phyloP scores from a whole-genome alignment of 345 rosid species.

The Eutrema japonicum region DNA sequence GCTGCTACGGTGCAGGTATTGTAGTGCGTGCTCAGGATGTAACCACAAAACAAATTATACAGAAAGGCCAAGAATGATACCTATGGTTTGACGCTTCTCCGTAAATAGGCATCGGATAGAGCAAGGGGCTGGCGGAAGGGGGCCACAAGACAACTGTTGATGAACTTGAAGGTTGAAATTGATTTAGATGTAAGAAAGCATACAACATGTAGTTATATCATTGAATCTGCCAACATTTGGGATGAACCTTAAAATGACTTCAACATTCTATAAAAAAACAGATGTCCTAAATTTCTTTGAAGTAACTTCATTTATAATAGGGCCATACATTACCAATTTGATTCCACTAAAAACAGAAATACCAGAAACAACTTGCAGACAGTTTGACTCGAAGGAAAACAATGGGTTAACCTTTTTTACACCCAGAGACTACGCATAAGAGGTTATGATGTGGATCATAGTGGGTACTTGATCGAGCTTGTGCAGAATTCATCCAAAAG shows the following conservation, averaged over 20 bases:
- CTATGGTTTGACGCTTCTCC: constrained; percentile 98
- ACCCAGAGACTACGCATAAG: constrained; percentile 72
- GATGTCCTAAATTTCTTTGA: neutral
- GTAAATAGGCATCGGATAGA: constrained; percentile 85
- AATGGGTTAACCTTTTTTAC: constrained; percentile 66
- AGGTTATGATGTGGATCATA: constrained; percentile 94
- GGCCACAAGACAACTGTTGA: constrained; percentile 85
- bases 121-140: constrained; percentile 79
- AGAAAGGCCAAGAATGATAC: constrained; percentile 47
- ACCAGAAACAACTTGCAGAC: neutral
- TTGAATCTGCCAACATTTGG: neutral
- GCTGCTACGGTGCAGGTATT: neutral
- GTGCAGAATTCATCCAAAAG: constrained; percentile 85
- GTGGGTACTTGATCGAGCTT: constrained; percentile 83
- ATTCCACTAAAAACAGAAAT: constrained; percentile 11
- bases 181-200: constrained; percentile 16
- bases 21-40: neutral
- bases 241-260: constrained; percentile 28
- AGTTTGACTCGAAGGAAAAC: neutral
- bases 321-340: constrained; percentile 2
- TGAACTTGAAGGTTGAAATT: constrained; percentile 12
- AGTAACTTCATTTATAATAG: constrained; percentile 1
- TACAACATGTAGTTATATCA: constrained; percentile 3
- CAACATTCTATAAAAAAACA: constrained; percentile 11
- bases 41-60: neutral